Percentiles rank a stretch among this genome's conserved stretches.
These are phyloP conservation scores for Raddia guianensis DNA, from an alignment of 176 grass and related monocot species.

Conservation along the genomic window DNA sequence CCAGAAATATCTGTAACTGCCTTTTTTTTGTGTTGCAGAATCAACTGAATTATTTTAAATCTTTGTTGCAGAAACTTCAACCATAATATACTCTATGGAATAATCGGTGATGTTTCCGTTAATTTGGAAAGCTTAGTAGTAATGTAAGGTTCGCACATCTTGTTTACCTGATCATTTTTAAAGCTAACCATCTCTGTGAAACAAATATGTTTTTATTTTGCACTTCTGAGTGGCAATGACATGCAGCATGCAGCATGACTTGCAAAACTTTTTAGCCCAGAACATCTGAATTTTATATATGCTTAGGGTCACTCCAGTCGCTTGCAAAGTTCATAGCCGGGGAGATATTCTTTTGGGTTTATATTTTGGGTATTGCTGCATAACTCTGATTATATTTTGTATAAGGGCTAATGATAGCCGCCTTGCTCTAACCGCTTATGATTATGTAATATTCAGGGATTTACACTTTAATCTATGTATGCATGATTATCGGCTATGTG, in stretches of 20 bases:
- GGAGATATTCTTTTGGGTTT: too few species aligned
- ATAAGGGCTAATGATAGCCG: too few species aligned
- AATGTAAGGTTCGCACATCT: slow-evolving; percentile 52
- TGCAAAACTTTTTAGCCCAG: neutral
- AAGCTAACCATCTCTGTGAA: neutral
- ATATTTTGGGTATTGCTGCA: too few species aligned
- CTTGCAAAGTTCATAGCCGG: too few species aligned
- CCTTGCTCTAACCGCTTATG: too few species aligned
- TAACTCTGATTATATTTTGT: too few species aligned
- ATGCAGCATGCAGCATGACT: neutral
- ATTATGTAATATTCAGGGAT: too few species aligned
- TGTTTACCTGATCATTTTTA: slow-evolving; percentile 14
- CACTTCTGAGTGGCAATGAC: neutral
- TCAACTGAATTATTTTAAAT: slow-evolving; percentile 18
- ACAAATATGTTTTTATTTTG: slow-evolving; percentile 39
- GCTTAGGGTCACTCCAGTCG: neutral
- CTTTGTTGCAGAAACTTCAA: slow-evolving; percentile 71
- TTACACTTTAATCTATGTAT: too few species aligned
- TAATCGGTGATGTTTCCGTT: slow-evolving; percentile 72
- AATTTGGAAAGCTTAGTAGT: slow-evolving; percentile 68
- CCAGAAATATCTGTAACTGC: slow-evolving; percentile 49
- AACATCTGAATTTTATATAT: slow-evolving; percentile 33
- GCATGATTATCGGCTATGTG: too few species aligned
- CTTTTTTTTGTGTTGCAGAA: slow-evolving; percentile 29
- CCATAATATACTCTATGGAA: slow-evolving; percentile 70